Percentiles rank a stretch among this genome's conserved stretches.
Conservation (phyloP, 2,329 filamentous ascomycete genomes). For the Penicillium sp. region DNA sequence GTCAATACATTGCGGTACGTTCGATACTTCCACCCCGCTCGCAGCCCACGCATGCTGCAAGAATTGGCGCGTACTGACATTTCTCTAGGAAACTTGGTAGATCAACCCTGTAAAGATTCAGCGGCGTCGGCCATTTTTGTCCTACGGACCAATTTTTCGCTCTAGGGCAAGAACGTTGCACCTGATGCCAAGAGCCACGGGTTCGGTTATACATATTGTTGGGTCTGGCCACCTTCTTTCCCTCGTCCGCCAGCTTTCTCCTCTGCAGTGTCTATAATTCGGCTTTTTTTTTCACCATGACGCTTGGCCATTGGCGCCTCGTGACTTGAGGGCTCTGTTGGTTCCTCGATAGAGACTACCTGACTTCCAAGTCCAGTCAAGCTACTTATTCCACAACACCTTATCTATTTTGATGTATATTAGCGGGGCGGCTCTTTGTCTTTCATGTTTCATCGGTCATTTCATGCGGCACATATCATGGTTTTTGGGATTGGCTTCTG, state of each 20-base stretch:
- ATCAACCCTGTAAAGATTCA: neutral
- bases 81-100: constrained; percentile 40
- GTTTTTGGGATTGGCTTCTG: neutral
- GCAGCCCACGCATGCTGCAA: neutral
- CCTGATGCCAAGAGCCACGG: neutral
- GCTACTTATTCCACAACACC: neutral
- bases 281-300: neutral
- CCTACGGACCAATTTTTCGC: neutral
- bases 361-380: neutral
- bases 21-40: neutral
- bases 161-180: neutral
- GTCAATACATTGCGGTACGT: constrained; percentile 85
- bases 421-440: constrained; percentile 25
- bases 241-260: neutral
- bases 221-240: neutral
- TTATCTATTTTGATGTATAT: constrained; percentile 13
- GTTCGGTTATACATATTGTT: neutral
- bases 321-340: neutral
- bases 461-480: constrained; percentile 1
- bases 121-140: neutral
- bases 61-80: neutral
- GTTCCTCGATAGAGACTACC: neutral
- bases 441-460: constrained; percentile 7
- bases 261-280: neutral
- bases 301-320: neutral